These are phyloP conservation scores for Alopecurus myosuroides DNA, from an alignment of 176 grass and related monocot genomes.

Conservation along the genomic window DNA sequence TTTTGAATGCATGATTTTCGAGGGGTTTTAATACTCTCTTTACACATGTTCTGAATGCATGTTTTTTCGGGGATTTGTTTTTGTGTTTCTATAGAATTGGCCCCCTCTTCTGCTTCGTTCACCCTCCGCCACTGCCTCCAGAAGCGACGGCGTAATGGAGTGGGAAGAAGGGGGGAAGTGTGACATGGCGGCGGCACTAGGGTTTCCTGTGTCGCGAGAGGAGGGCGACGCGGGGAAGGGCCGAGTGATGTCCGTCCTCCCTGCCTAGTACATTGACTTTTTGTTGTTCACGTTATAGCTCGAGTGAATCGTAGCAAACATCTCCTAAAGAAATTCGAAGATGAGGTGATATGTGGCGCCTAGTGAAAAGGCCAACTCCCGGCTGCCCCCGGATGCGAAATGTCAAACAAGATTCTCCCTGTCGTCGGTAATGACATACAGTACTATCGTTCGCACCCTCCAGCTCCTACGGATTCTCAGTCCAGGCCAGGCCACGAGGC, in stretches of 20 bases:
- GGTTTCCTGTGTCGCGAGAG: too few species aligned
- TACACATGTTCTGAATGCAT: too few species aligned
- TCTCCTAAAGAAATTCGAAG: background rate
- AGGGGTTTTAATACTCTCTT: too few species aligned
- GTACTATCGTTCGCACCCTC: background rate
- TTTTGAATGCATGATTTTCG: too few species aligned
- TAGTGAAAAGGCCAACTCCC: background rate
- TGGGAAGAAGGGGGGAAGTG: too few species aligned
- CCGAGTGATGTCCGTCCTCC: too few species aligned
- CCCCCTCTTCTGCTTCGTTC: too few species aligned
- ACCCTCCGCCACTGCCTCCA: background rate
- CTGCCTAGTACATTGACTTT: background rate
- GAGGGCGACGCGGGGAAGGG: too few species aligned
- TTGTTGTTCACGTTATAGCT: background rate
- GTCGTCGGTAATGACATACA: background rate
- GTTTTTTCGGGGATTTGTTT: too few species aligned
- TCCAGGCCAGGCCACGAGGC: background rate
- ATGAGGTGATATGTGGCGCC: background rate
- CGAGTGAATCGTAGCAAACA: background rate
- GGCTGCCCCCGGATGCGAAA: background rate
- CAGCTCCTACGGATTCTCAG: background rate
- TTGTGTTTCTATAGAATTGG: too few species aligned
- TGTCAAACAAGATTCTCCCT: constrained; percentile 37
- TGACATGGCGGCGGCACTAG: too few species aligned
- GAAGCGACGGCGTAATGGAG: too few species aligned